Evolutionary conservation across 495 filamentous ascomycete genomes (phyloP).

Genomic region (Podospora appendiculata): DNA sequence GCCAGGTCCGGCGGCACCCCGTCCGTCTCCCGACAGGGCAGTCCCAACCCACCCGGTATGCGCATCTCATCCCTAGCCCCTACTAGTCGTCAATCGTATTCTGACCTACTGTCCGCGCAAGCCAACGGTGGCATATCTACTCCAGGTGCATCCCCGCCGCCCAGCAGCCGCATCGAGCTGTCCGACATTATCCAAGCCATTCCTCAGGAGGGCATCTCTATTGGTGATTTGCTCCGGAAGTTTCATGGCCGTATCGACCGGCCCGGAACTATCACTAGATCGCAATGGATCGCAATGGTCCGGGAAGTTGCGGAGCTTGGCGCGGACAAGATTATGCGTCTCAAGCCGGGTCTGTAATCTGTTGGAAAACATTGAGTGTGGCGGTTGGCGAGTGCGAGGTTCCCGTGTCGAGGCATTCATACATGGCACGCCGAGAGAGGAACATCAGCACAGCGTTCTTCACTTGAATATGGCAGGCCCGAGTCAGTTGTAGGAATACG

Average conservation of each 20-base stretch:
- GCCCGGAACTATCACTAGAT: slow-evolving; percentile 28
- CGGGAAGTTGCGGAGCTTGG: slow-evolving; percentile 22
- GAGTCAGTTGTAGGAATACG: no score
- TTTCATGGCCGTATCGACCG: slow-evolving; percentile 56
- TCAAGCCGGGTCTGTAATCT: slow-evolving; percentile 13
- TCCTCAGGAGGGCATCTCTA: slow-evolving; percentile 35
- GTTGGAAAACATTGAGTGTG: no score
- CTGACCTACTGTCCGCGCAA: neutral
- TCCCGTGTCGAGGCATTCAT: no score
- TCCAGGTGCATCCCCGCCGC: slow-evolving; percentile 13
- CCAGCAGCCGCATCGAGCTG: slow-evolving; percentile 25
- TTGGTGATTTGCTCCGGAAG: slow-evolving; percentile 50
- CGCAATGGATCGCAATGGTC: slow-evolving; percentile 45
- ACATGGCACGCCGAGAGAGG: no score
- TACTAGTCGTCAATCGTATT: neutral
- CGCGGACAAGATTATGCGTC: slow-evolving; percentile 38
- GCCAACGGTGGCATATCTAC: slow-evolving; percentile 9
- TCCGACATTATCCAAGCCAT: slow-evolving; percentile 59
- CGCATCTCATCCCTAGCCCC: neutral
- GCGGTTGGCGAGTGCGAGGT: no score
- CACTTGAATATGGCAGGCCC: no score
- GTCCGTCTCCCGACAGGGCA: slow-evolving; percentile 45
- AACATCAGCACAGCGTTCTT: no score
- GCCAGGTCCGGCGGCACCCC: slow-evolving; percentile 38
- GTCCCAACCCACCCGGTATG: slow-evolving; percentile 33